Base-by-base conservation (phyloP, 2,329 filamentous ascomycete genomes). In the Colletotrichum spinosum region DNA sequence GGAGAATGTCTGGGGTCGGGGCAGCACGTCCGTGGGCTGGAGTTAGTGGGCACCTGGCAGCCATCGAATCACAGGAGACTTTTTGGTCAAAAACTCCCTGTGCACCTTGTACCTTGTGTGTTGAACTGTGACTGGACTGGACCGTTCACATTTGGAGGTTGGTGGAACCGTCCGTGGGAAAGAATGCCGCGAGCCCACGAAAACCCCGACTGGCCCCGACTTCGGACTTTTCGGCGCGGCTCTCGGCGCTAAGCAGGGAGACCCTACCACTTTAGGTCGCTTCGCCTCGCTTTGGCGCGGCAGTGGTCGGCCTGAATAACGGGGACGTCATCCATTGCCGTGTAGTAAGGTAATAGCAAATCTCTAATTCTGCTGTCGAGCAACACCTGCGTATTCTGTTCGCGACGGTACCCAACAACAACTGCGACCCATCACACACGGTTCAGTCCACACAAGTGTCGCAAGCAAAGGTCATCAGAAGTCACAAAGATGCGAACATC, bases 401-500 rank as follows among this genome's bases (percentile, higher is more conserved):
- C 33, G 25, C 39, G 33, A 58, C 48, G 33, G 34, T 35, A 54
- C 25, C 12, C 11, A 35, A 42, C 41, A 17, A 11, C 53, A 44
- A 15, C 38, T 15, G 46, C n/a, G 9, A 45, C 1, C 7, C 8
- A 9, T 11, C n/a, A n/a, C 11, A 12, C 10, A 34, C 12, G 4
- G 25, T 25, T 48, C 9, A 33, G 33, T 34, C 4, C 25, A 34
- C 11, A 33, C 13, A 8, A 6, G 10, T 3, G 2, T 49, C 8
- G 46, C 46, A 35, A 34, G 9, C 39, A 12, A 15, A 35, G 6
- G 39, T 15, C 34, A 17, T 25, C 2, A 35, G 6, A 37, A 38
- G 7, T 39, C 7, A 35, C 41, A 55, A 17, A 52, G 59, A 76
- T 76, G 74, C 75, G 73, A 34, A 52, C 66, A 45, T 67, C 69